A percentile compares a stretch with the other conserved stretches of the same genome.
Conservation (phyloP, 2,329 filamentous ascomycete genomes). For the Penicillium vulpinum region DNA sequence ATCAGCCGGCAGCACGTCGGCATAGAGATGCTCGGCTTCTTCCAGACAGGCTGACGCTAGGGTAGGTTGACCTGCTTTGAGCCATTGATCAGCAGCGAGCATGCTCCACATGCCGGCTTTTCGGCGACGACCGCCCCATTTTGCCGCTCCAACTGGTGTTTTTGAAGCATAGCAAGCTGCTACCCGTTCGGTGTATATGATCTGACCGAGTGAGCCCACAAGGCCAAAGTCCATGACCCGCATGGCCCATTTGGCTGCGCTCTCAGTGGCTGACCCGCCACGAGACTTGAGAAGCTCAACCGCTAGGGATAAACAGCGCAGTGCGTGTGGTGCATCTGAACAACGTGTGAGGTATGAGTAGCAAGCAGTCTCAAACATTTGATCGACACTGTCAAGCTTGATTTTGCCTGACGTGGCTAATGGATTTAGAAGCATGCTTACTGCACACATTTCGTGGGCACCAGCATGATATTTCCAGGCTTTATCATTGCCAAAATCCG, state of each 20-base stretch:
- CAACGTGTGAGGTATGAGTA: slow-evolving; percentile 93
- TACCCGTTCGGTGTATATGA: slow-evolving; percentile 81
- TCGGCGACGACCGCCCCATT: slow-evolving; percentile 70
- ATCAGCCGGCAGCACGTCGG: slow-evolving; percentile 42
- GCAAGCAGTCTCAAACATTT: slow-evolving; percentile 83
- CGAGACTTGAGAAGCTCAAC: slow-evolving; percentile 81
- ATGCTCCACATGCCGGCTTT: slow-evolving; percentile 91
- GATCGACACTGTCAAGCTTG: slow-evolving; percentile 76
- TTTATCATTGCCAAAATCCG: slow-evolving; percentile 92
- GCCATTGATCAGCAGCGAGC: slow-evolving; percentile 80
- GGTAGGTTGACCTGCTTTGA: slow-evolving; percentile 70
- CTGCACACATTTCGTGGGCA: slow-evolving; percentile 89
- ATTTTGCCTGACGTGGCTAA: slow-evolving; percentile 71
- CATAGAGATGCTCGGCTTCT: slow-evolving; percentile 61
- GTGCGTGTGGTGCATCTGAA: slow-evolving; percentile 72
- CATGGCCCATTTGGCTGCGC: slow-evolving; percentile 81
- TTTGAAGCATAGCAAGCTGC: slow-evolving; percentile 80
- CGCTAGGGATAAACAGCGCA: slow-evolving; percentile 73
- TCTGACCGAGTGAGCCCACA: slow-evolving; percentile 72
- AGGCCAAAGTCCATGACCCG: slow-evolving; percentile 77
- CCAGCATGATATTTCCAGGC: slow-evolving; percentile 95
- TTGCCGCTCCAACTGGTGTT: slow-evolving; percentile 63
- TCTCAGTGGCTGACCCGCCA: slow-evolving; percentile 77
- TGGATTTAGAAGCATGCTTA: slow-evolving; percentile 77
- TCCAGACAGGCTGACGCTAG: slow-evolving; percentile 78